Evolutionary conservation across 2,329 filamentous ascomycete genomes (phyloP), one percentile per base, ranked within the genome.

Genomic region (Hypoxylon sp.): DNA sequence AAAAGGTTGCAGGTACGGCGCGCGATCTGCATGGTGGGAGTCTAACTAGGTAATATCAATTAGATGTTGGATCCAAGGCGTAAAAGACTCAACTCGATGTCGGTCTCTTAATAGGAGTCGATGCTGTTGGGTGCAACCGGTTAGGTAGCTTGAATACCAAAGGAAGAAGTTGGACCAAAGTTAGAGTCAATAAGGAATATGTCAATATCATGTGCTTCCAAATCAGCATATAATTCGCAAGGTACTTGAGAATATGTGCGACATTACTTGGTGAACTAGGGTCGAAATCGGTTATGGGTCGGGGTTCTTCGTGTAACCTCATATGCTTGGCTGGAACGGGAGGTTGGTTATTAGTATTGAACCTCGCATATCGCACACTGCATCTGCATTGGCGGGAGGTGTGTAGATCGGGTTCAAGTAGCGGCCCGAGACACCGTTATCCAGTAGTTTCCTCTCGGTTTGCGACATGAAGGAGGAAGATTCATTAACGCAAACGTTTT

Each of bases 371-470:
- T 65, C 39, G 59, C 63, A 64, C 65, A 61, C 55, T 61, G 59
- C 65, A 63, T 63, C 44, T 70, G 59, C 66, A 66, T 61, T 44
- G 39, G 17, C 54, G 67, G 59, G 58, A 68, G 39, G 57, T 59
- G 42, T 57, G 68, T 64, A 69, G 66, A 69, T 71, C 66, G 55
- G 62, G 65, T 66, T 70, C 54, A 47, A 63, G 57, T 61, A 51
- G 62, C 67, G 67, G 64, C 51, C 70, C 67, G 65, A 64, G 19
- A 65, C 58, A 63, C 57, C 44, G 62, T 48, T 63, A 39, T 26
- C 61, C 51, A 67, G 51, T 61, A 55, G 37, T 55, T 59, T 68
- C 35, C 46, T 26, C 48, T 68, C 68, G 68, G 68, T 53, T 68
- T 37, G 51, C 53, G 35, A 51, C 68, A 67, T 63, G n/a, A 42